Conservation (phyloP, 2,329 filamentous ascomycete genomes). For the Claviceps purpurea region DNA sequence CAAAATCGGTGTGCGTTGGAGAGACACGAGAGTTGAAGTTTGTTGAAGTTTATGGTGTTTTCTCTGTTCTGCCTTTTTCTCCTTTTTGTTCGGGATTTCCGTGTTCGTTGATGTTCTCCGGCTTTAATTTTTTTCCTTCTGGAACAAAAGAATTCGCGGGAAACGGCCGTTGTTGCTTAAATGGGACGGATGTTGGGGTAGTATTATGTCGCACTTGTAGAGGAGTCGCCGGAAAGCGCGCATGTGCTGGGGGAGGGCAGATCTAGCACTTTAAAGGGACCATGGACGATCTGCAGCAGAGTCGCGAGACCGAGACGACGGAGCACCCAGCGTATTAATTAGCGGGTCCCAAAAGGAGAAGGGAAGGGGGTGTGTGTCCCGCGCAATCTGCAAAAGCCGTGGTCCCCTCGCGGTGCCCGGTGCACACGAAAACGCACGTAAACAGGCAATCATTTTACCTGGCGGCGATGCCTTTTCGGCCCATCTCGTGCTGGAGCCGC, state of each 20-base stretch:
- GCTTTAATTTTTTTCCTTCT: neutral
- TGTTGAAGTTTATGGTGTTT: neutral
- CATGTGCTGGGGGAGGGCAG: neutral
- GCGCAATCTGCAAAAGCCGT: neutral
- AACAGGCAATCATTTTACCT: neutral
- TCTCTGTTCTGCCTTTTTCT: neutral
- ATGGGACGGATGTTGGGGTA: neutral
- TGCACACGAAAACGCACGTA: neutral
- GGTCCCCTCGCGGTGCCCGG: neutral
- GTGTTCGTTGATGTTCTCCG: neutral
- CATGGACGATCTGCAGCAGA: neutral
- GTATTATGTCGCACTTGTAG: constrained; percentile 1
- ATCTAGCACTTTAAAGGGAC: constrained; percentile 1
- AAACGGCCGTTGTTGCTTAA: neutral
- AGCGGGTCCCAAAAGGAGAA: no score
- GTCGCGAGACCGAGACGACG: neutral
- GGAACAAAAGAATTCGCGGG: neutral
- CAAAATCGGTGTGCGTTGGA: neutral
- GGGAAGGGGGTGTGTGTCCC: neutral
- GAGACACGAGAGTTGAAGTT: no score
- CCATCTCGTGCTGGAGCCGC: constrained; percentile 4
- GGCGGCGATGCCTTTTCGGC: constrained; percentile 6
- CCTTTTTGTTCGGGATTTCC: neutral
- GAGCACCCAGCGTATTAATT: neutral
- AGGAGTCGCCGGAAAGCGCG: neutral